Conservation (phyloP, 805 yeast genomes). For the Candida argentea region DNA sequence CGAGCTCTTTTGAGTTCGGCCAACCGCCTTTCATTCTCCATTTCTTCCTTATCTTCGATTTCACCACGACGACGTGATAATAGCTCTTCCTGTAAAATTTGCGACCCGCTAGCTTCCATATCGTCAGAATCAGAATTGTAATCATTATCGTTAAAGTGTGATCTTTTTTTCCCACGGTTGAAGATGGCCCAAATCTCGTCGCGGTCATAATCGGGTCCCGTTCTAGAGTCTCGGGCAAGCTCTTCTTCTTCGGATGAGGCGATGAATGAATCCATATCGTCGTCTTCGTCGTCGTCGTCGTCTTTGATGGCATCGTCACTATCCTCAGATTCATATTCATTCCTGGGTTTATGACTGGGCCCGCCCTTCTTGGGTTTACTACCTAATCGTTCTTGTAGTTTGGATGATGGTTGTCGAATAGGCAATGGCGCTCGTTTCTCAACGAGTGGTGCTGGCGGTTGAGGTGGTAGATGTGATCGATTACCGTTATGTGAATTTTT, state of each 20-base stretch:
- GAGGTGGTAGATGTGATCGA: neutral
- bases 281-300: conserved; percentile 16
- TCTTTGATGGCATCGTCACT: too few relatives aligned
- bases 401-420: conserved; percentile 49
- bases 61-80: conserved; percentile 58
- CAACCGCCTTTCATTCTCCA: conserved; percentile 41
- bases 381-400: conserved; percentile 33
- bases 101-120: conserved; percentile 94
- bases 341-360: conserved; percentile 4
- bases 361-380: conserved; percentile 17
- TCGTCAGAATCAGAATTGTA: conserved; percentile 49
- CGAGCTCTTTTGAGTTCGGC: conserved; percentile 14
- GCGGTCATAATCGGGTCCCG: conserved; percentile 49
- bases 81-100: conserved; percentile 75
- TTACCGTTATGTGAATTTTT: neutral
- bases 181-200: conserved; percentile 89
- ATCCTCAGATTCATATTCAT: neutral
- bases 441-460: conserved; percentile 1
- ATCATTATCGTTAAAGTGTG: conserved; percentile 34
- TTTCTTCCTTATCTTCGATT: conserved; percentile 68
- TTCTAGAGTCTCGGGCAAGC: conserved; percentile 13
- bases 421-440: conserved; percentile 25
- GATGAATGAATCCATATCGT: conserved; percentile 45
- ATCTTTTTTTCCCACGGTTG: conserved; percentile 50
- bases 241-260: conserved; percentile 31